phyloP scores from a whole-genome alignment of 768 basidiomycete species.

The Lactifluus echinatus region DNA sequence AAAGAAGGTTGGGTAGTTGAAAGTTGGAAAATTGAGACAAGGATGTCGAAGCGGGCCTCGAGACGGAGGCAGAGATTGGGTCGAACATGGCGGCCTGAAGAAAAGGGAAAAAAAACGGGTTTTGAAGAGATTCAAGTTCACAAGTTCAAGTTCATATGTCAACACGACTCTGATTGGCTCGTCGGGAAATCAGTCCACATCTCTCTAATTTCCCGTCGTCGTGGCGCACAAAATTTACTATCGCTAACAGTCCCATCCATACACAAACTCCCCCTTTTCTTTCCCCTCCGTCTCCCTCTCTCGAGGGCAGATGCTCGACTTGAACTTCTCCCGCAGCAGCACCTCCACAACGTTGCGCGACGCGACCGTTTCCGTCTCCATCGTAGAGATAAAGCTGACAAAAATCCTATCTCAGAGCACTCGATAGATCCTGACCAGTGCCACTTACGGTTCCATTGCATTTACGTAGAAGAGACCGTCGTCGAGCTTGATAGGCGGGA shows the following conservation, averaged over 20 bases:
- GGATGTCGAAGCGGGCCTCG: slow-evolving; percentile 38
- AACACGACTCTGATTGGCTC: slow-evolving; percentile 5
- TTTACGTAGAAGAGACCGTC: slow-evolving; percentile 85
- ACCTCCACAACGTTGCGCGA: slow-evolving; percentile 79
- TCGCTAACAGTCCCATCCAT: slow-evolving; percentile 3
- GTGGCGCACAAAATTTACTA: no score
- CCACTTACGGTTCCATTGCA: slow-evolving; percentile 76
- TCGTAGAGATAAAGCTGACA: slow-evolving; percentile 72
- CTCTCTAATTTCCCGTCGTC: no score
- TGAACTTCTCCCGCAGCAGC: slow-evolving; percentile 64
- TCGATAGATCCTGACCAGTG: not conserved
- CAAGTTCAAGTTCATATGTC: not conserved
- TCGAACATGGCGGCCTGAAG: slow-evolving; percentile 27
- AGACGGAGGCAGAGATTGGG: slow-evolving; percentile 28
- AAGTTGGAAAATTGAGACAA: slow-evolving; percentile 35
- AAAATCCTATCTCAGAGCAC: not conserved
- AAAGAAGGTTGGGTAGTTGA: slow-evolving; percentile 40
- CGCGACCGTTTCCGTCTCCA: slow-evolving; percentile 88
- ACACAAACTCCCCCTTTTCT: not conserved
- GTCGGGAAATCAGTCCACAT: slow-evolving; percentile 15
- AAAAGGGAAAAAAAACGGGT: not conserved
- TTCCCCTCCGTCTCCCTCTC: not conserved
- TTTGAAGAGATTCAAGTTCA: not conserved
- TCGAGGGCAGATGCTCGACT: slow-evolving; percentile 51
- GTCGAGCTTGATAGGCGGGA: slow-evolving; percentile 73